These are phyloP conservation scores for Stagonosporopsis cucurbitacearum DNA, from an alignment of 2,329 filamentous ascomycete species.

Conservation along the genomic window DNA sequence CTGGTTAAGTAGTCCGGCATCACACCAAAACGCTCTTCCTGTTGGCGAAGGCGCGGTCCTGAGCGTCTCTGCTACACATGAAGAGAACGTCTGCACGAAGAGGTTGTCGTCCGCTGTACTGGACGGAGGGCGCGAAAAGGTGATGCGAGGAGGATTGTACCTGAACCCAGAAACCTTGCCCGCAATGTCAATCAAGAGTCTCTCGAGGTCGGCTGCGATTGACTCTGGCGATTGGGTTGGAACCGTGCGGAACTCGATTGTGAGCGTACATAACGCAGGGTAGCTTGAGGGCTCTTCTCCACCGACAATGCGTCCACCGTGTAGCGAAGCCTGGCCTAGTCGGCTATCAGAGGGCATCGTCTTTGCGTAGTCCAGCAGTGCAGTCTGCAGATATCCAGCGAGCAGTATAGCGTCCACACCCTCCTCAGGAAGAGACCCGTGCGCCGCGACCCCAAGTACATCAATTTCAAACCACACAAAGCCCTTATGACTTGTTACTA, in stretches of 20 bases:
- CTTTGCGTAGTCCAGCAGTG: constrained; percentile 54
- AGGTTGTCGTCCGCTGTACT: background rate
- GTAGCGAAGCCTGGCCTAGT: constrained; percentile 52
- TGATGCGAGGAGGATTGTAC: constrained; percentile 27
- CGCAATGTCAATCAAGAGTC: background rate
- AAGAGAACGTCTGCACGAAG: background rate
- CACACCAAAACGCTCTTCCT: constrained; percentile 56
- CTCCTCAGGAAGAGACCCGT: constrained; percentile 53
- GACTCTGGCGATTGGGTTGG: constrained; percentile 49
- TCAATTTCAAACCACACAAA: constrained; percentile 57
- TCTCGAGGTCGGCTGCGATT: background rate
- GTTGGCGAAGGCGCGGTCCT: constrained; percentile 6
- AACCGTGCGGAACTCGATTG: constrained; percentile 58
- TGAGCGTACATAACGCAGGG: constrained; percentile 57
- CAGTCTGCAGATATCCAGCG: constrained; percentile 55
- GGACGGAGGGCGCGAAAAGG: constrained; percentile 39
- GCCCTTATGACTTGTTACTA: constrained; percentile 58
- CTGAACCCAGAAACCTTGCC: background rate
- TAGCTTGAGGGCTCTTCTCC: constrained; percentile 62
- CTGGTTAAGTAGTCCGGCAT: constrained; percentile 57
- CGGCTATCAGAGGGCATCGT: constrained; percentile 29
- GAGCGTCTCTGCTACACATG: background rate
- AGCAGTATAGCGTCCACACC: constrained; percentile 56
- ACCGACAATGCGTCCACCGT: constrained; percentile 58
- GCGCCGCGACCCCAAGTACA: constrained; percentile 51